Conservation (phyloP, 1,284 basidiomycete species). For the Pascua sp. region DNA sequence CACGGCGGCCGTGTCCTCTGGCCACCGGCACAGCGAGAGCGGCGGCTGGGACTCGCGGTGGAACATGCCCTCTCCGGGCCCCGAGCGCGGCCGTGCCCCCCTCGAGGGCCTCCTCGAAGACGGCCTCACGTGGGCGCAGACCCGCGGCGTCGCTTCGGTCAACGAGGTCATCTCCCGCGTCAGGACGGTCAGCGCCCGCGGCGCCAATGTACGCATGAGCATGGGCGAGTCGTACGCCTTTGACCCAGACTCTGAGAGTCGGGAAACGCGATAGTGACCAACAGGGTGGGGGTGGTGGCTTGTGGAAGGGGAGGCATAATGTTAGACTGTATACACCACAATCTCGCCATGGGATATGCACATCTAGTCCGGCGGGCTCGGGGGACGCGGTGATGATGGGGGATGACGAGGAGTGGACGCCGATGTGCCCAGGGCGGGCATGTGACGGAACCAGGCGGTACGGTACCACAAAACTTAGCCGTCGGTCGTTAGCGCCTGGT, state of each 20-base stretch:
- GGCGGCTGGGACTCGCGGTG: background rate
- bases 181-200: constrained; percentile 1
- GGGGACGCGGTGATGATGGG: no score
- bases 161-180: constrained; percentile 19
- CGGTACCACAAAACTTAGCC: no score
- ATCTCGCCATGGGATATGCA: no score
- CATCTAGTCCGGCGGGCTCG: no score
- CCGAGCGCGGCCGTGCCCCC: background rate
- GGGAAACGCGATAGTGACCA: background rate
- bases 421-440: no score
- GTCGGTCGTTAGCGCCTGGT: no score
- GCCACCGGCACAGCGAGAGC: background rate
- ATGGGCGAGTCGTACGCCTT: constrained; percentile 1
- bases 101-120: constrained; percentile 18
- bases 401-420: no score
- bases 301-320: no score
- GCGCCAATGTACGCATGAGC: background rate
- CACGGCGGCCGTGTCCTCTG: background rate
- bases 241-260: background rate
- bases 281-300: background rate
- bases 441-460: no score
- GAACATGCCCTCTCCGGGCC: no score
- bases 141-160: constrained; percentile 14
- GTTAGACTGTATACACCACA: constrained; percentile 10
- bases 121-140: constrained; percentile 18